Evolutionary conservation across 2,329 filamentous ascomycete species (phyloP).

Genomic region (Zarea fungicola): DNA sequence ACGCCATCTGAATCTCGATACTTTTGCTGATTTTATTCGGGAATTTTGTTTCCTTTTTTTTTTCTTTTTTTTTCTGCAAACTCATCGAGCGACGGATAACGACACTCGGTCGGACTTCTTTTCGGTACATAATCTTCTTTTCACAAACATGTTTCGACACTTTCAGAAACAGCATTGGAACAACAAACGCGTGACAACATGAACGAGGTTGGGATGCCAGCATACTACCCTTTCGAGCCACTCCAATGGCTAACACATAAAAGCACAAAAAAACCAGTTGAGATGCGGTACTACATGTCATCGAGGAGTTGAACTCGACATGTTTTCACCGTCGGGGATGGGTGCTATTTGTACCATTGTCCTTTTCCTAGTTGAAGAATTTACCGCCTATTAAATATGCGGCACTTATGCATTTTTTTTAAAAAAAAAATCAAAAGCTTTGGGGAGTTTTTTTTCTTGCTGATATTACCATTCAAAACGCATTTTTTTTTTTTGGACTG

Average conservation of each 20-base stretch:
- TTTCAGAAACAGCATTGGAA: conserved; percentile 1
- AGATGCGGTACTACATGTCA: neutral
- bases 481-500: conserved; percentile 1
- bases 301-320: too few species aligned
- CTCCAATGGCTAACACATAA: neutral
- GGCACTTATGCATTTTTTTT: too few species aligned
- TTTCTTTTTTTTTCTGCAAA: neutral
- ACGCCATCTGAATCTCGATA: neutral
- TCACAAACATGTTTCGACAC: conserved; percentile 5
- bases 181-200: conserved; percentile 4
- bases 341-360: too few species aligned
- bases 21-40: conserved; percentile 4
- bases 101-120: conserved; percentile 1
- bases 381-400: too few species aligned
- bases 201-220: neutral
- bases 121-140: conserved; percentile 10
- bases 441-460: neutral
- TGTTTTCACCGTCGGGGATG: neutral
- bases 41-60: neutral
- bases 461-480: conserved; percentile 3
- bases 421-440: neutral
- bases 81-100: conserved; percentile 6
- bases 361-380: too few species aligned
- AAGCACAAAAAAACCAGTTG: neutral
- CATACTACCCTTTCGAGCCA: conserved; percentile 1